Base-by-base conservation (phyloP, 164 flowering plant genomes). In the Annona cherimola region DNA sequence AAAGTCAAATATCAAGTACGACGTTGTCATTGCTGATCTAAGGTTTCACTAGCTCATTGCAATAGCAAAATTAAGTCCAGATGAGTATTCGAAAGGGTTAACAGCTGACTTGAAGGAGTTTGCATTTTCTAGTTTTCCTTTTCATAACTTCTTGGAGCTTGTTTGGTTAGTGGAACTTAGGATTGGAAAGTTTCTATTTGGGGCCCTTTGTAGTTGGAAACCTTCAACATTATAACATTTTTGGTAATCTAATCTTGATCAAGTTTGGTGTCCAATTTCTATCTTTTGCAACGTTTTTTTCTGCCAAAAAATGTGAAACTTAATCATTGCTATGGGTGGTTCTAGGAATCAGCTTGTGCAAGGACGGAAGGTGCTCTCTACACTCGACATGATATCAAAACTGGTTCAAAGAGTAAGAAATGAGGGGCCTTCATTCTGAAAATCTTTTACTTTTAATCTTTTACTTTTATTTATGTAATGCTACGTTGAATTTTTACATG, bases 291-390 rank as follows among this genome's bases (percentile, higher is more conserved):
- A 26, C 35, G 1, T 26, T 26, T 61, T 61, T 20, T 20, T 12
- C 19, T 61, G 63, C 63, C 5, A 18, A 12, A 61, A 61, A 2
- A 61, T n/a, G 20, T 44, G 40, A 41, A 64, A 6, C 67, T 41
- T 42, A 16, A 64, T 43, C 12, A 40, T 44, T 55, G 68, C 5
- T 73, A 18, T 63, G 2, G 62, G 69, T 77, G 63, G 50, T 74
- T 66, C 42, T 45, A 94, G 98, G 86, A 86, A 81, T 76, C 91
- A 90, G 76, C 92, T 94, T 73, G 83, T 84, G 54, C 96, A 94
- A 77, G 98, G 98, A 69, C 90, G 95, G 63, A 94, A 86, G 79
- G 96, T 90, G 77, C 76, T 94, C 73, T 64, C 46, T 70, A 87
- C 92, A 1, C 78, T 94, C 11, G 97, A 87, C 45, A 86, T 90